phyloP scores from a whole-genome alignment of 805 yeast species.

The Clavispora asparagi region DNA sequence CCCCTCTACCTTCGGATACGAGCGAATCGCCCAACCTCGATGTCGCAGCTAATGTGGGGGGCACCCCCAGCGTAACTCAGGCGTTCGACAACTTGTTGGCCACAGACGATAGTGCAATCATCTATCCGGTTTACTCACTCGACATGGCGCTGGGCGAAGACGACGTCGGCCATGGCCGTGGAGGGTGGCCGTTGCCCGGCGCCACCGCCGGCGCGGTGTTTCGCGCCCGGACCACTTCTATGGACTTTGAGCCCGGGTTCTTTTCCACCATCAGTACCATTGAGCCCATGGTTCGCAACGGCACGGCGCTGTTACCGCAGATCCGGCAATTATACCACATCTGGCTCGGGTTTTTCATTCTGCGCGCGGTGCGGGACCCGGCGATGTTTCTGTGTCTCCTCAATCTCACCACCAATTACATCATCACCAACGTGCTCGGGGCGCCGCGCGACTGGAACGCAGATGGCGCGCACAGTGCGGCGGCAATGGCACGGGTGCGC shows the following conservation, averaged over 20 bases:
- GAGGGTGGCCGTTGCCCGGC: background rate
- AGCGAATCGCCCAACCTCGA: background rate
- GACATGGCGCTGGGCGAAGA: slow-evolving; percentile 1
- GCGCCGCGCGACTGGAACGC: slow-evolving; percentile 3
- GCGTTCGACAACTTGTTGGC: slow-evolving; percentile 30
- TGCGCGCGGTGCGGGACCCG: slow-evolving; percentile 17
- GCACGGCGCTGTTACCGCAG: slow-evolving; percentile 22
- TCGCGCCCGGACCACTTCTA: background rate
- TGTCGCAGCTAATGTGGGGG: background rate
- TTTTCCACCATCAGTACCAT: slow-evolving; percentile 3
- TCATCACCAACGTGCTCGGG: slow-evolving; percentile 26
- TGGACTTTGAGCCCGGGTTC: slow-evolving; percentile 4
- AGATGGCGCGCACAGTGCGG: background rate
- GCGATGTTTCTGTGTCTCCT: slow-evolving; percentile 33
- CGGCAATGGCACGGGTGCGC: background rate
- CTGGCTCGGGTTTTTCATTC: slow-evolving; percentile 31
- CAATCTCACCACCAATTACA: slow-evolving; percentile 35
- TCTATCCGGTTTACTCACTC: slow-evolving; percentile 34
- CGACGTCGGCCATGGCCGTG: background rate
- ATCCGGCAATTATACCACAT: slow-evolving; percentile 26
- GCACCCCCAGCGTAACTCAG: slow-evolving; percentile 14
- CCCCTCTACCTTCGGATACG: background rate
- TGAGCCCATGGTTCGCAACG: slow-evolving; percentile 17
- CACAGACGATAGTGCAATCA: slow-evolving; percentile 25
- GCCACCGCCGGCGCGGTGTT: background rate